Conservation (phyloP, 108 stramenopile genomes). For the Skeletonema marinoi region DNA sequence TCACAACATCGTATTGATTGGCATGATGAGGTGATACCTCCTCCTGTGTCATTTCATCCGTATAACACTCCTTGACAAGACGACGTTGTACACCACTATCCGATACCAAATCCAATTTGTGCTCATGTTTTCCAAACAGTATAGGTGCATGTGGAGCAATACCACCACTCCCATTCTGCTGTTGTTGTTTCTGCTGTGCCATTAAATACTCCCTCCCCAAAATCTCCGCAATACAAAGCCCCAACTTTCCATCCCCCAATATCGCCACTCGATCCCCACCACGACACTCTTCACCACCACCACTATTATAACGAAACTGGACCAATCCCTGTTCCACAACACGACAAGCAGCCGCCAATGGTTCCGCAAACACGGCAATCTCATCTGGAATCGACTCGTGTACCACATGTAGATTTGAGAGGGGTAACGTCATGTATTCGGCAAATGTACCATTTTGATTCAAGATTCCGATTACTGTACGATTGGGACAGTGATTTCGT, state of each 20-base stretch:
- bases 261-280: constrained; percentile 63
- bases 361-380: constrained; percentile 78
- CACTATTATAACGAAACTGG: constrained; percentile 23
- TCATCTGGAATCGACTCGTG: constrained; percentile 52
- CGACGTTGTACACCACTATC: constrained; percentile 50
- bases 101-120: constrained; percentile 65
- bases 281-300: neutral
- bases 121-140: constrained; percentile 73
- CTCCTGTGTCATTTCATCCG: constrained; percentile 25
- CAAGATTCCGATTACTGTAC: constrained; percentile 75
- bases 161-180: too few relatives aligned
- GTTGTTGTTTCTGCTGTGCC: neutral
- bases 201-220: constrained; percentile 59
- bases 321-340: constrained; percentile 71
- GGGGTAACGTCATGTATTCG: constrained; percentile 70
- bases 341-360: constrained; percentile 83
- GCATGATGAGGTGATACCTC: constrained; percentile 44
- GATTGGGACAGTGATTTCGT: constrained; percentile 78
- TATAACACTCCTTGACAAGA: constrained; percentile 52
- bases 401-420: constrained; percentile 70
- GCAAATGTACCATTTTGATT: constrained; percentile 76
- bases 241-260: constrained; percentile 81
- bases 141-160: constrained; percentile 37
- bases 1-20: constrained; percentile 67
- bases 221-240: constrained; percentile 77